These are phyloP conservation scores for Neurospora intermedia DNA, from an alignment of 495 filamentous ascomycete species.

Conservation along the genomic window DNA sequence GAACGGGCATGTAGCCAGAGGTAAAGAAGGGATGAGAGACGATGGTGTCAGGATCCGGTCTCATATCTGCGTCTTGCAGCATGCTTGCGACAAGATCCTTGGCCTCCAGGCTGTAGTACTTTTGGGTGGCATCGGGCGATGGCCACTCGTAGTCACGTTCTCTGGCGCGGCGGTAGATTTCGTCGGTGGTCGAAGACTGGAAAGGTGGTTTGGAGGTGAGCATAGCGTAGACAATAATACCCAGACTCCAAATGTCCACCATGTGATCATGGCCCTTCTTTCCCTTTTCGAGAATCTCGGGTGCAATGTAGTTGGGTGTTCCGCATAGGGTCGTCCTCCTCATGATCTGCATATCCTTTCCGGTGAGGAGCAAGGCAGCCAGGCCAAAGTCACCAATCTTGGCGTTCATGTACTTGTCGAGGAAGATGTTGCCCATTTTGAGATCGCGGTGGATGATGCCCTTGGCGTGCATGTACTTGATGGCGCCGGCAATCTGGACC, in stretches of 20 bases:
- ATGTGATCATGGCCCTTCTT: slow-evolving; percentile 79
- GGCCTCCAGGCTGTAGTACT: slow-evolving; percentile 48
- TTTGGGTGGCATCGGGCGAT: slow-evolving; percentile 36
- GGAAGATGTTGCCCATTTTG: slow-evolving; percentile 96
- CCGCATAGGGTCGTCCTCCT: slow-evolving; percentile 87
- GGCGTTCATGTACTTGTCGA: slow-evolving; percentile 92
- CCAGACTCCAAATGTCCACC: slow-evolving; percentile 95
- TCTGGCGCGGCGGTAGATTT: slow-evolving; percentile 70
- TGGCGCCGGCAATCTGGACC: slow-evolving; percentile 86
- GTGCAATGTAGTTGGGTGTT: slow-evolving; percentile 96
- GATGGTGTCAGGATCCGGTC: slow-evolving; percentile 70
- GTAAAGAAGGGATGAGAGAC: slow-evolving; percentile 77
- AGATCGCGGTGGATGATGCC: slow-evolving; percentile 94
- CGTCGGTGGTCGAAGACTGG: slow-evolving; percentile 74
- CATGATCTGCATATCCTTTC: slow-evolving; percentile 64
- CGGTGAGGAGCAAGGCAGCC: slow-evolving; percentile 81
- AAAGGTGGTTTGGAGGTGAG: slow-evolving; percentile 77
- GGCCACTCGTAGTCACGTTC: slow-evolving; percentile 71
- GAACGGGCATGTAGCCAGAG: slow-evolving; percentile 44
- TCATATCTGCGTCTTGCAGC: slow-evolving; percentile 59
- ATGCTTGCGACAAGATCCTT: slow-evolving; percentile 70
- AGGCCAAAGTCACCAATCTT: slow-evolving; percentile 97
- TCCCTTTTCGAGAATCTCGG: slow-evolving; percentile 79
- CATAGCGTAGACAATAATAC: slow-evolving; percentile 94
- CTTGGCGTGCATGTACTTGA: slow-evolving; percentile 93